phyloP scores from a whole-genome alignment of 768 basidiomycete species.

The Xerocomus potaroensis region DNA sequence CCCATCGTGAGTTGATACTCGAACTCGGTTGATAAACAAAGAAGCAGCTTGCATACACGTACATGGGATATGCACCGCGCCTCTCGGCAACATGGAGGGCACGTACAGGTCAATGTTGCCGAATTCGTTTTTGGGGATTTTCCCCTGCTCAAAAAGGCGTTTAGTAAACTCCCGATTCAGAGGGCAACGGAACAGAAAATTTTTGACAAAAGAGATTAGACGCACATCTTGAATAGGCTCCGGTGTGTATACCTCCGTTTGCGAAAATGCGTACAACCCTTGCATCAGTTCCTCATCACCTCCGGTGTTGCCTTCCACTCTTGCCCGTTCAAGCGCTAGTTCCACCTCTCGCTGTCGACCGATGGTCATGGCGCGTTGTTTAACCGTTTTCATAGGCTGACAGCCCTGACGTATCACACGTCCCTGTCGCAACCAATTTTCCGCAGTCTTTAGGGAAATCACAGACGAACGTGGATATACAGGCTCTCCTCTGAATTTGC shows the following conservation, averaged over 20 bases:
- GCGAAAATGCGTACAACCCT: constrained; percentile 77
- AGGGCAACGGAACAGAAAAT: constrained; percentile 1
- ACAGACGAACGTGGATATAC: constrained; percentile 87
- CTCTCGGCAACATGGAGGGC: constrained; percentile 88
- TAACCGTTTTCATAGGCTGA: constrained; percentile 88
- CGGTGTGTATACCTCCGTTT: constrained; percentile 80
- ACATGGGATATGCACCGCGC: constrained; percentile 91
- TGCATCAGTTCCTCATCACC: constrained; percentile 66
- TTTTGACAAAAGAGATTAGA: constrained; percentile 42
- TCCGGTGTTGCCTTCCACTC: constrained; percentile 34
- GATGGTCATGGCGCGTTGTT: constrained; percentile 79
- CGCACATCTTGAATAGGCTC: constrained; percentile 82
- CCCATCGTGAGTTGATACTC: constrained; percentile 10
- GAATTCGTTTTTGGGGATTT: constrained; percentile 91
- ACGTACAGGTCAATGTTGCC: constrained; percentile 97
- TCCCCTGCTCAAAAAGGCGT: constrained; percentile 53
- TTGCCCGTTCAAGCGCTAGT: constrained; percentile 42
- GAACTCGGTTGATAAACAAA: constrained; percentile 7
- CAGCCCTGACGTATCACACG: constrained; percentile 64
- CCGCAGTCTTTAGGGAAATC: constrained; percentile 81
- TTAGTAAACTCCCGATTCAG: constrained; percentile 2
- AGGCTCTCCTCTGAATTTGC: constrained; percentile 88
- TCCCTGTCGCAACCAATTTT: constrained; percentile 93
- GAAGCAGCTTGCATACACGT: constrained; percentile 32
- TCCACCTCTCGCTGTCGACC: constrained; percentile 71